Percentiles rank a stretch among this genome's conserved stretches.
Conservation (phyloP, 2,329 filamentous ascomycete genomes). For the Verticillium klebahnii region DNA sequence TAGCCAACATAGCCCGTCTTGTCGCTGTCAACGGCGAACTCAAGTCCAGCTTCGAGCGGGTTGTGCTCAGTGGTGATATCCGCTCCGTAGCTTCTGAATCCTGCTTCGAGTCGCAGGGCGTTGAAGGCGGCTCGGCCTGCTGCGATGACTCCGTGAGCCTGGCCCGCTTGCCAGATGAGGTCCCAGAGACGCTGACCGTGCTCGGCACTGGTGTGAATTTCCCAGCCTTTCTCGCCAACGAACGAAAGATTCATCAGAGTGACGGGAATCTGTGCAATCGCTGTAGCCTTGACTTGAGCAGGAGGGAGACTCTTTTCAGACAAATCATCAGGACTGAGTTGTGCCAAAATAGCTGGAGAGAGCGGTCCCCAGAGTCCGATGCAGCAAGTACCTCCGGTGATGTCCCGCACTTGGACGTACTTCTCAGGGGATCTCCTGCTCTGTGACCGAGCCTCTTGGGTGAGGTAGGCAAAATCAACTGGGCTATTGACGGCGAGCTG, state of each 20-base stretch:
- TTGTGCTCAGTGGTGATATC: constrained; percentile 59
- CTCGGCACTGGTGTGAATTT: constrained; percentile 56
- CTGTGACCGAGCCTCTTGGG: constrained; percentile 46
- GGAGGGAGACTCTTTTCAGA: constrained; percentile 41
- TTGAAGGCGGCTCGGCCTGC: constrained; percentile 56
- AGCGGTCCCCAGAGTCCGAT: constrained; percentile 60
- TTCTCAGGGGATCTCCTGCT: constrained; percentile 29
- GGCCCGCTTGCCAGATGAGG: constrained; percentile 48
- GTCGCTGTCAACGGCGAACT: constrained; percentile 38
- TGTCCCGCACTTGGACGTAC: constrained; percentile 50
- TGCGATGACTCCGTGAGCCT: constrained; percentile 49
- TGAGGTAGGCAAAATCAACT: constrained; percentile 49
- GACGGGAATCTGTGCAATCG: constrained; percentile 51
- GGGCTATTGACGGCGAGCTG: constrained; percentile 54
- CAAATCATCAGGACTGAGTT: constrained; percentile 40
- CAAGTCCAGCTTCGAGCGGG: constrained; percentile 55
- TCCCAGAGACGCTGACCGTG: constrained; percentile 57
- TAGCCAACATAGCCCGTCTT: constrained; percentile 49
- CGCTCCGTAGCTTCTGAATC: constrained; percentile 49
- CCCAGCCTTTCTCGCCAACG: constrained; percentile 59
- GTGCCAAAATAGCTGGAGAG: constrained; percentile 44
- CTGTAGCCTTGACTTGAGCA: constrained; percentile 41
- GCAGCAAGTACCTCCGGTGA: constrained; percentile 56
- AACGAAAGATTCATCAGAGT: constrained; percentile 52
- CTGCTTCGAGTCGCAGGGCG: constrained; percentile 54